phyloP scores from a whole-genome alignment of 2,329 filamentous ascomycete genomes.

The Aspergillus eucalypticola region DNA sequence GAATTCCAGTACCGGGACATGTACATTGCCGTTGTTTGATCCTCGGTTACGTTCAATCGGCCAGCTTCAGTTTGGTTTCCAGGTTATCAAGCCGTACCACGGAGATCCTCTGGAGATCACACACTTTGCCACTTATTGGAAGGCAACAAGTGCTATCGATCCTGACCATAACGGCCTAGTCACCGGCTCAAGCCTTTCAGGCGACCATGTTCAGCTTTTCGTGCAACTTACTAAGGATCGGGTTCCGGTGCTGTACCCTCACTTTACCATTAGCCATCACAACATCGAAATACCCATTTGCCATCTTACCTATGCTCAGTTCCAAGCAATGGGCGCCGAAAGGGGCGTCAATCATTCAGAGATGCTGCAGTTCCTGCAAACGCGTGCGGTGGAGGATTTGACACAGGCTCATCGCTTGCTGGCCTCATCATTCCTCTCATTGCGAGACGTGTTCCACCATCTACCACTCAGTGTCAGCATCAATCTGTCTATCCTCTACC shows the following conservation, averaged over 20 bases:
- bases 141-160: constrained; percentile 91
- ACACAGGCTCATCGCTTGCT: constrained; percentile 71
- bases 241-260: constrained; percentile 82
- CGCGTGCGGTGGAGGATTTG: constrained; percentile 46
- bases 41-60: constrained; percentile 88
- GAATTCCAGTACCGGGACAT: constrained; percentile 73
- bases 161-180: constrained; percentile 83
- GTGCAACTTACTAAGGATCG: constrained; percentile 90
- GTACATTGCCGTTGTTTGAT: constrained; percentile 88
- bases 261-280: constrained; percentile 75
- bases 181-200: constrained; percentile 90
- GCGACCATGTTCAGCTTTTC: constrained; percentile 90
- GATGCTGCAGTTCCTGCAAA: constrained; percentile 33
- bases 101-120: constrained; percentile 93
- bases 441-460: constrained; percentile 72
- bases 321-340: constrained; percentile 48
- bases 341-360: constrained; percentile 28
- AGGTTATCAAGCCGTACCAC: constrained; percentile 94
- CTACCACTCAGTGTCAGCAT: constrained; percentile 80
- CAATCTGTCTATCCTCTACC: constrained; percentile 90
- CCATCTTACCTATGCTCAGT: constrained; percentile 68
- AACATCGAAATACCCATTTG: constrained; percentile 80
- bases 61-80: constrained; percentile 88
- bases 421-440: constrained; percentile 73
- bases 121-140: constrained; percentile 99